Conservation (phyloP, 257 asterid species). For the Galeopsis tetrahit region DNA sequence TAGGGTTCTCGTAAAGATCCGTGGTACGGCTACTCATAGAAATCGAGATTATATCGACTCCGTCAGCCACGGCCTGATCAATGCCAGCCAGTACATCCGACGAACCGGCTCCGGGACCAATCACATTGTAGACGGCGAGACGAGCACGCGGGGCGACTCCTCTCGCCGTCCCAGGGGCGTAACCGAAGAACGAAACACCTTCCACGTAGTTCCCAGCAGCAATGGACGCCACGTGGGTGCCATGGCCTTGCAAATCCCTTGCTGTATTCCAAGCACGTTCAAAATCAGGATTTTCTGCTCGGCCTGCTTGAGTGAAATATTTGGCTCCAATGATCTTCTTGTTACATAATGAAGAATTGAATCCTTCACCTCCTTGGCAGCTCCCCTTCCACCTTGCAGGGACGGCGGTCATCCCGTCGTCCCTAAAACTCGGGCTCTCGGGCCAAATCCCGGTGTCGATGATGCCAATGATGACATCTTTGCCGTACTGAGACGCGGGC, state of each 20-base stretch:
- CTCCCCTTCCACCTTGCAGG: constrained; percentile 45
- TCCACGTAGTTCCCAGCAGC: constrained; percentile 32
- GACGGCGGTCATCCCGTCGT: constrained; percentile 36
- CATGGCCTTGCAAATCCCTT: constrained; percentile 36
- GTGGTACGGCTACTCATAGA: neutral
- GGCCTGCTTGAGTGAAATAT: constrained; percentile 33
- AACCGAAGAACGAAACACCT: constrained; percentile 32
- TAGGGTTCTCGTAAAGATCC: constrained; percentile 31
- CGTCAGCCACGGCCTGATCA: constrained; percentile 49
- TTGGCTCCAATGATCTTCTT: constrained; percentile 42
- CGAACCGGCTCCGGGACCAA: neutral
- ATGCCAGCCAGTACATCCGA: constrained; percentile 43
- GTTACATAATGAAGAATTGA: constrained; percentile 45
- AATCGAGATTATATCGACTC: constrained; percentile 41
- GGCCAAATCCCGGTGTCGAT: constrained; percentile 48
- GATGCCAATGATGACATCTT: constrained; percentile 44
- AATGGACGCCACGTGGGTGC: constrained; percentile 30
- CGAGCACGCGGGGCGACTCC: constrained; percentile 50
- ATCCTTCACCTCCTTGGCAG: constrained; percentile 39
- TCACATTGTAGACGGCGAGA: constrained; percentile 29
- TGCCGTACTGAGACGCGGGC: constrained; percentile 44
- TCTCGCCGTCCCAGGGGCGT: constrained; percentile 34
- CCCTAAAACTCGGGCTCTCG: constrained; percentile 44
- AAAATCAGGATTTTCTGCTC: constrained; percentile 22
- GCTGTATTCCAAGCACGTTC: constrained; percentile 29